A percentile compares a stretch with the other conserved stretches of the same genome.
These are phyloP conservation scores for Cyclocybe aegerita DNA, from an alignment of 768 basidiomycete species.

Conservation along the genomic window DNA sequence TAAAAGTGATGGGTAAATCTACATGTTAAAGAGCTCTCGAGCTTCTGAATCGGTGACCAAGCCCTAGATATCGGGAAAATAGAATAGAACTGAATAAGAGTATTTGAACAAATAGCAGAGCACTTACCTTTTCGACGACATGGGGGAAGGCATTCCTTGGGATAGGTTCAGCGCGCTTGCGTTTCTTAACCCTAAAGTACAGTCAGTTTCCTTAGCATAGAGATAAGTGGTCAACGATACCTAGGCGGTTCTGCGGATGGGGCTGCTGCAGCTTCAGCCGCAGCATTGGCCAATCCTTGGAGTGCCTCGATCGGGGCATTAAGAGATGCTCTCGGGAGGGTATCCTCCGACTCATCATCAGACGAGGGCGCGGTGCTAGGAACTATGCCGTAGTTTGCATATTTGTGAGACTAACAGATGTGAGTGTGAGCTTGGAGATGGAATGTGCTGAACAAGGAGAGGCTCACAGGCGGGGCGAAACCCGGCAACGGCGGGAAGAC, in stretches of 20 bases:
- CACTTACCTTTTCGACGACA: conserved; percentile 77
- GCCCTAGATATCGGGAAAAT: conserved; percentile 44
- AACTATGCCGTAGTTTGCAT: conserved; percentile 88
- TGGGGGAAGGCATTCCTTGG: conserved; percentile 86
- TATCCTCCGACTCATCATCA: conserved; percentile 91
- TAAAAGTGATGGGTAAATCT: conserved; percentile 32
- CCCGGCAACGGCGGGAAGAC: conserved; percentile 87
- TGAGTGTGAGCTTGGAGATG: conserved; percentile 10
- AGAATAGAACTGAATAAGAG: conserved; percentile 5
- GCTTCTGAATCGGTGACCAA: conserved; percentile 85
- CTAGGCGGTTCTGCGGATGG: conserved; percentile 65
- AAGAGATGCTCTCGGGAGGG: conserved; percentile 77
- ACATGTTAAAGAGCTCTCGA: conserved; percentile 91
- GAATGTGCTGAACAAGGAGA: conserved; percentile 6
- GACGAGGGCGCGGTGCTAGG: conserved; percentile 82
- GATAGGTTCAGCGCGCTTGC: conserved; percentile 80
- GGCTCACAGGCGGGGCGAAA: conserved; percentile 82
- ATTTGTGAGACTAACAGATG: conserved; percentile 72
- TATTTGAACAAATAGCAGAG: conserved; percentile 4
- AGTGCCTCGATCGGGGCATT: conserved; percentile 94
- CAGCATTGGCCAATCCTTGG: conserved; percentile 92
- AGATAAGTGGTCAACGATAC: conserved; percentile 32
- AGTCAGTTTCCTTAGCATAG: conserved; percentile 4
- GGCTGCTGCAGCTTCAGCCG: conserved; percentile 87
- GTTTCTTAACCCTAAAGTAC: conserved; percentile 68